Percentiles rank a stretch among this genome's conserved stretches.
These are phyloP conservation scores for Astrephomene gubernaculifera DNA, from an alignment of 139 green algal species.

Conservation along the genomic window DNA sequence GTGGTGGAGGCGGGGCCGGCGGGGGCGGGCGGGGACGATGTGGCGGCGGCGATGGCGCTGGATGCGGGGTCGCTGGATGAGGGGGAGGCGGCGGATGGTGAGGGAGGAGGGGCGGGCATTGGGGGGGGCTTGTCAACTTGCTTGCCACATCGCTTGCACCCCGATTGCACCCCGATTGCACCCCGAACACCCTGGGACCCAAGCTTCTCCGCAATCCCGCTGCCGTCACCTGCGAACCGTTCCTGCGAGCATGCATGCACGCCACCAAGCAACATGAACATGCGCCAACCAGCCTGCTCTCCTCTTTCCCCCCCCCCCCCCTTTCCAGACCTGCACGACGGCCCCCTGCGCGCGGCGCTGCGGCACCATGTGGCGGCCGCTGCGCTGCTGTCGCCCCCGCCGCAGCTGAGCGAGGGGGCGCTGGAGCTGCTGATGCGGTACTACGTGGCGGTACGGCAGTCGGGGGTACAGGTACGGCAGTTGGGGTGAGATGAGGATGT, in stretches of 20 bases:
- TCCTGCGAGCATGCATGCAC: too few species aligned
- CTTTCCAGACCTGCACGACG: not conserved
- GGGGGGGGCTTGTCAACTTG: not conserved
- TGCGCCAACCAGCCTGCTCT: not conserved
- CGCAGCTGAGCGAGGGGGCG: constrained; percentile 26
- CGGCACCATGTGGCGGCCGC: constrained; percentile 23
- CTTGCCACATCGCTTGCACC: not conserved
- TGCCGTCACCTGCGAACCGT: not conserved
- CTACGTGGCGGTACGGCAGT: constrained; percentile 40
- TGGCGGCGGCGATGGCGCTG: not conserved
- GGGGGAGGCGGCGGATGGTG: not conserved
- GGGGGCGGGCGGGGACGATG: not conserved
- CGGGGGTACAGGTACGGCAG: constrained; percentile 22
- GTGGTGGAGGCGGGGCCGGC: constrained; percentile 1
- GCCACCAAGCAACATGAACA: too few species aligned
- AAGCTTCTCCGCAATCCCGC: too few species aligned
- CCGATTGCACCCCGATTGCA: not conserved
- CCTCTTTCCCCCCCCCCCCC: not conserved
- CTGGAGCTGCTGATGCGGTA: constrained; percentile 44
- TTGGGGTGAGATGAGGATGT: too few species aligned
- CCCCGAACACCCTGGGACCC: not conserved
- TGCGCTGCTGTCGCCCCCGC: not conserved
- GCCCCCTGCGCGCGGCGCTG: not conserved
- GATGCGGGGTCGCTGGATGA: not conserved
- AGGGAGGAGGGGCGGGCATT: not conserved